Evolutionary conservation across 257 asterid genomes (phyloP).

Genomic region (Gentiana straminea): DNA sequence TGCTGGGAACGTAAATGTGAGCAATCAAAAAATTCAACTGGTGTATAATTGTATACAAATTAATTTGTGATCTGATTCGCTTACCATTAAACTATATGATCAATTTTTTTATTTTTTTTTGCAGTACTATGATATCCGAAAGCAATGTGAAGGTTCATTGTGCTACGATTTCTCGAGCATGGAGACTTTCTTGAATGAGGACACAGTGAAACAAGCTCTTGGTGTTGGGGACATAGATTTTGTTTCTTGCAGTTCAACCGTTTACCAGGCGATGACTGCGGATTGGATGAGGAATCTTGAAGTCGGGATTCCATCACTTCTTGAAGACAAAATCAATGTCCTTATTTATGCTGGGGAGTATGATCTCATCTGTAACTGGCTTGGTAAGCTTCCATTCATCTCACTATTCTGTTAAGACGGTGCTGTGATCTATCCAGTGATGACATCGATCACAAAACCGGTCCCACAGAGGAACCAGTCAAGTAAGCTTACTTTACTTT

Average conservation of each 20-base stretch:
- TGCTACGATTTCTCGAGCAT: not conserved
- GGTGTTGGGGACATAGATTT: slow-evolving; percentile 5
- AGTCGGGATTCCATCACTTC: not conserved
- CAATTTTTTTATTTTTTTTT: too few species aligned
- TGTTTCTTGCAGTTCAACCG: not conserved
- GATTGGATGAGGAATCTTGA: slow-evolving; percentile 4
- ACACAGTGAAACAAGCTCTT: not conserved
- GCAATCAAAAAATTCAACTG: not conserved
- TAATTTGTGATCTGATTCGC: not conserved
- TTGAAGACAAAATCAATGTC: not conserved
- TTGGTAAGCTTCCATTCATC: not conserved
- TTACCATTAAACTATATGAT: not conserved
- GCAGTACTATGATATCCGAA: not conserved
- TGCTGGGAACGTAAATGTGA: not conserved
- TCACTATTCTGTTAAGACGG: too few species aligned
- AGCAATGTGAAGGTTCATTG: not conserved
- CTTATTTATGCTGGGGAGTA: slow-evolving; percentile 1
- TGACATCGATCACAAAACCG: too few species aligned
- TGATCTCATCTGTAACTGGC: slow-evolving; percentile 3
- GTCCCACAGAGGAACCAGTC: too few species aligned
- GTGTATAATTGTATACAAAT: not conserved
- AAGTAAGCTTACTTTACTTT: too few species aligned
- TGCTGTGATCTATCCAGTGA: too few species aligned
- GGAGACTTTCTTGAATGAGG: not conserved
- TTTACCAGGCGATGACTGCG: not conserved